Percentiles rank a stretch among this genome's conserved stretches.
Evolutionary conservation across 2,329 filamentous ascomycete species (phyloP).

Genomic region (Aspergillus pseudoviridinutans): DNA sequence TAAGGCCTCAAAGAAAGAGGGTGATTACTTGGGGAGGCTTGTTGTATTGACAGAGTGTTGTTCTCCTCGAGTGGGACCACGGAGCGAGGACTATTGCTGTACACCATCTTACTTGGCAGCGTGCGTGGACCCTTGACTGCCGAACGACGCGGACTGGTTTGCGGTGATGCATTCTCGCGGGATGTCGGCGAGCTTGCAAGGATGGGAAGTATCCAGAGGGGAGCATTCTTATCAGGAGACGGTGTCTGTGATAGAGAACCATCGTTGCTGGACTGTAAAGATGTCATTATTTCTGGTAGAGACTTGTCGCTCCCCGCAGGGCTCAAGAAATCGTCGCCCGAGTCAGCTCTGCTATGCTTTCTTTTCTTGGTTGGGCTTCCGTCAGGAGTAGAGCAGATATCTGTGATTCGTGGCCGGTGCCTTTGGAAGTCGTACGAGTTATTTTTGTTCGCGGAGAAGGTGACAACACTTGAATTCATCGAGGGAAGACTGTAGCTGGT

Average conservation of each 20-base stretch:
- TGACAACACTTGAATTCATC: constrained; percentile 13
- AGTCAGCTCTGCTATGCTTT: constrained; percentile 14
- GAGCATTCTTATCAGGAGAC: constrained; percentile 25
- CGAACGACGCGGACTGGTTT: constrained; percentile 30
- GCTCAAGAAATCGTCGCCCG: constrained; percentile 8
- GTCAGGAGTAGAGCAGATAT: constrained; percentile 11
- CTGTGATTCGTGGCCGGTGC: constrained; percentile 7
- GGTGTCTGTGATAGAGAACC: constrained; percentile 24
- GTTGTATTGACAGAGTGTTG: constrained; percentile 5
- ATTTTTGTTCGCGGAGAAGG: constrained; percentile 12
- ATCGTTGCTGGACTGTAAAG: constrained; percentile 15
- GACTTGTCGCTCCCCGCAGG: constrained; percentile 16
- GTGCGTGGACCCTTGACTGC: constrained; percentile 32
- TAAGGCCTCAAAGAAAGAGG: background rate
- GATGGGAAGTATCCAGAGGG: constrained; percentile 24
- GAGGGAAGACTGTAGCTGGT: constrained; percentile 14
- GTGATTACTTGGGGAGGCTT: constrained; percentile 7
- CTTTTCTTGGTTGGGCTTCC: constrained; percentile 24
- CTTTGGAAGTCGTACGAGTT: constrained; percentile 10
- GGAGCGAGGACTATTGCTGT: constrained; percentile 17
- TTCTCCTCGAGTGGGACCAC: constrained; percentile 14
- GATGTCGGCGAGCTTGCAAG: constrained; percentile 19
- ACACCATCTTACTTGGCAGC: constrained; percentile 21
- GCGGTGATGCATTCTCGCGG: constrained; percentile 20
- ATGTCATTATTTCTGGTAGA: constrained; percentile 25